phyloP scores from a whole-genome alignment of 129 eudicot genomes.

The Dittrichia graveolens region DNA sequence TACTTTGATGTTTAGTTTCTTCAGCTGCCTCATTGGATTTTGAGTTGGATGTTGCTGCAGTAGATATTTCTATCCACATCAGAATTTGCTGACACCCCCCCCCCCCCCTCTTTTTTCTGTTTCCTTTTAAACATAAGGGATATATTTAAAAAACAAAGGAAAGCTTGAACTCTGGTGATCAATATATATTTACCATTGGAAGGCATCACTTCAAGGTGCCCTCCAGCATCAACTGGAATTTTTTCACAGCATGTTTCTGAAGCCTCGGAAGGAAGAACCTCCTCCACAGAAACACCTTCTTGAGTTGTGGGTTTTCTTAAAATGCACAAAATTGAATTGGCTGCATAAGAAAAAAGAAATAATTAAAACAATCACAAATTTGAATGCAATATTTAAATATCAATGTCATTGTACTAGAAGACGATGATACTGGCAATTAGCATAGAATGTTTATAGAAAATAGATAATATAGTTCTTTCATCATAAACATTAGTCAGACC shows the following conservation, averaged over 20 bases:
- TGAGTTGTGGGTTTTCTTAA: constrained; percentile 50
- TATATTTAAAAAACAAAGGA: neutral
- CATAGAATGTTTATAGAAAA: neutral
- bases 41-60: constrained; percentile 34
- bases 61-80: constrained; percentile 14
- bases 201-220: constrained; percentile 24
- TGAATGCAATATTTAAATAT: neutral
- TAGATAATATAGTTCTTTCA: neutral
- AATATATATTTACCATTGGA: constrained; percentile 41
- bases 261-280: constrained; percentile 29
- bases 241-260: constrained; percentile 24
- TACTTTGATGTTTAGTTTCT: constrained; percentile 33
- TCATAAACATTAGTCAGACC: neutral
- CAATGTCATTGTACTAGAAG: neutral
- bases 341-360: constrained; percentile 44
- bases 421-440: too few relatives aligned
- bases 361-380: neutral
- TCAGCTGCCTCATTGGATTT: constrained; percentile 27
- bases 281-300: constrained; percentile 23
- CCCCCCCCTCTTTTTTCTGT: too few relatives aligned
- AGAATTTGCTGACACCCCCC: neutral
- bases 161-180: neutral
- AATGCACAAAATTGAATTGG: constrained; percentile 63
- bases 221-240: constrained; percentile 19
- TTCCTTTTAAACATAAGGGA: neutral